phyloP scores from a whole-genome alignment of 2,329 filamentous ascomycete genomes.

The Colletotrichum noveboracense region DNA sequence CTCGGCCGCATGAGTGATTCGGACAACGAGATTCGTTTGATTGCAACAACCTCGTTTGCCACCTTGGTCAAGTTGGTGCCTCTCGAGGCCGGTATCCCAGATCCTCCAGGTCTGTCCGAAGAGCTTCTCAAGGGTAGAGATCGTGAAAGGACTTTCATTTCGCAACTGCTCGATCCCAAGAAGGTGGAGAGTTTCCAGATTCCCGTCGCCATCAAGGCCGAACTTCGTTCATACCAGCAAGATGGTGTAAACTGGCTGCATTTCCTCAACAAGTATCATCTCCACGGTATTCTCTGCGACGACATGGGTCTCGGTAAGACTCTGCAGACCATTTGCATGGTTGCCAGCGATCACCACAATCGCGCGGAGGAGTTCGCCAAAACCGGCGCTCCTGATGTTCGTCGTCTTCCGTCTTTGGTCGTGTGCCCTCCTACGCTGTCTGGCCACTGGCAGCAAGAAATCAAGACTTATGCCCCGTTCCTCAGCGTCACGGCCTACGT shows the following conservation, averaged over 20 bases:
- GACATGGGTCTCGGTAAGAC: conserved; percentile 99
- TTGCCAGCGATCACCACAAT: conserved; percentile 95
- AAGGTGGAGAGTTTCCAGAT: conserved; percentile 95
- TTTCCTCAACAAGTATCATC: conserved; percentile 96
- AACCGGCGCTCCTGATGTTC: conserved; percentile 78
- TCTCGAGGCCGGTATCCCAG: conserved; percentile 94
- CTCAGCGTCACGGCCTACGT: conserved; percentile 89
- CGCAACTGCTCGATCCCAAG: conserved; percentile 93
- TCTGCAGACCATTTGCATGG: conserved; percentile 95
- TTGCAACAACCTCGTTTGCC: conserved; percentile 96
- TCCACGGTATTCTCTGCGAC: conserved; percentile 97
- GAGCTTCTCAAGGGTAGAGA: conserved; percentile 90
- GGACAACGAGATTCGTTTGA: conserved; percentile 90
- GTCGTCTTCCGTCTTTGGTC: conserved; percentile 87
- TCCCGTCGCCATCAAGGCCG: conserved; percentile 95
- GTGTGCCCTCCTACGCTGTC: conserved; percentile 96
- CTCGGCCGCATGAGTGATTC: conserved; percentile 98
- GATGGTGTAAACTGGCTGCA: conserved; percentile 99
- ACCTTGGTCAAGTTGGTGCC: conserved; percentile 97
- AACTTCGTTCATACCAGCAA: conserved; percentile 95
- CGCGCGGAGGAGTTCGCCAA: conserved; percentile 88
- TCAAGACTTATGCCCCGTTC: conserved; percentile 95
- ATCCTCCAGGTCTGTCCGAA: conserved; percentile 90
- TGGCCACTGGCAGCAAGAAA: conserved; percentile 98
- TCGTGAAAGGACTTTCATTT: conserved; percentile 93